A percentile compares a stretch with the other conserved stretches of the same genome.
These are phyloP conservation scores for Puccinia brachypodii DNA, from an alignment of 1,284 basidiomycete species.

Conservation along the genomic window DNA sequence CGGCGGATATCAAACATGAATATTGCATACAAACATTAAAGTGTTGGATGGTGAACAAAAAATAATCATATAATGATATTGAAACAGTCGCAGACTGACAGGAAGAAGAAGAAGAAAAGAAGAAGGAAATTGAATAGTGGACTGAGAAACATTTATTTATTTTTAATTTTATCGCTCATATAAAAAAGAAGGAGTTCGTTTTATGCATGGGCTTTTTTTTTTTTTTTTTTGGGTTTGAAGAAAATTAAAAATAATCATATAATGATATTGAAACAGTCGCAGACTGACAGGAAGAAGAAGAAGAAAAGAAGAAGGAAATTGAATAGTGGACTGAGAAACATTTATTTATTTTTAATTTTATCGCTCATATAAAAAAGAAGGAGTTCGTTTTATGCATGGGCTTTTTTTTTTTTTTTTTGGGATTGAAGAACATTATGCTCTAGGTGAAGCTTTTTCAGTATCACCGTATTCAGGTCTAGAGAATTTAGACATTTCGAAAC, in stretches of 20 bases:
- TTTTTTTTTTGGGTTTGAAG: not conserved
- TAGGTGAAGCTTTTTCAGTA: not conserved
- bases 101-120: not conserved
- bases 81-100: not conserved
- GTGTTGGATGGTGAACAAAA: too few species aligned
- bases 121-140: too few species aligned
- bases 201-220: too few species aligned
- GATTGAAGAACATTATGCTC: not conserved
- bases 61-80: not conserved
- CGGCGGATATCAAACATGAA: too few species aligned
- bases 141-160: not conserved
- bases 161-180: not conserved
- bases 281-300: not conserved
- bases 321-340: not conserved
- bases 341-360: not conserved
- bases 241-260: not conserved
- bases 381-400: too few species aligned
- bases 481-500: not conserved
- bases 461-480: not conserved
- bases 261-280: not conserved
- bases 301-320: too few species aligned
- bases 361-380: too few species aligned
- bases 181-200: too few species aligned
- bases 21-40: too few species aligned
- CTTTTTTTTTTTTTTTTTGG: not conserved